These are phyloP conservation scores for Balakata baccata DNA, from an alignment of 345 rosid genomes.

Conservation along the genomic window DNA sequence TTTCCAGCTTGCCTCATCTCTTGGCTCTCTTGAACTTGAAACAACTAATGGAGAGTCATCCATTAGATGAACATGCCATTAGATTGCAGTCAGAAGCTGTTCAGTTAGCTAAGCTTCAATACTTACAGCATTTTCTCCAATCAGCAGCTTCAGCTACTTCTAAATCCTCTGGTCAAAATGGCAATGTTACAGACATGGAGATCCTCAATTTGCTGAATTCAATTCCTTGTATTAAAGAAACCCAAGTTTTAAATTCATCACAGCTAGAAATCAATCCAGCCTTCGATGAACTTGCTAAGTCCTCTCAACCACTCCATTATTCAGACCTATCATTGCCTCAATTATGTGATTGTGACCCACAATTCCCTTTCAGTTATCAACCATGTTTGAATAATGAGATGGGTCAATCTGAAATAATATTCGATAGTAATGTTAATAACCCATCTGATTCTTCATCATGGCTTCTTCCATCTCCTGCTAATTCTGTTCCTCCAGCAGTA, in stretches of 20 bases:
- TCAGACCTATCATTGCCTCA: conserved; percentile 34
- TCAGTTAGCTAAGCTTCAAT: conserved; percentile 50
- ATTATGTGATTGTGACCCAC: conserved; percentile 42
- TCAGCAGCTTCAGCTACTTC: conserved; percentile 28
- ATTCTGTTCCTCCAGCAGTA: conserved; percentile 19
- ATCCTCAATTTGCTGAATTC: conserved; percentile 29
- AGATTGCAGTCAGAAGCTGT: conserved; percentile 53
- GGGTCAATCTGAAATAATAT: conserved; percentile 26
- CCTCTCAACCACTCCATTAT: conserved; percentile 51
- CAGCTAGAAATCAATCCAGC: conserved; percentile 20
- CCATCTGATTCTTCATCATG: conserved; percentile 31
- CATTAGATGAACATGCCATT: conserved; percentile 45
- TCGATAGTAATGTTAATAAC: conserved; percentile 18
- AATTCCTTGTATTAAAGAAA: conserved; percentile 11
- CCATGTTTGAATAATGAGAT: conserved; percentile 38
- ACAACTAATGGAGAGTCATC: conserved; percentile 39
- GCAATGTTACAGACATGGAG: conserved; percentile 35
- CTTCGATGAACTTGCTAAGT: conserved; percentile 26
- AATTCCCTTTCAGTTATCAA: conserved; percentile 53
- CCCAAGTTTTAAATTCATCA: conserved; percentile 23
- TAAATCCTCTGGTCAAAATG: conserved; percentile 22
- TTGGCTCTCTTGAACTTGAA: conserved; percentile 54
- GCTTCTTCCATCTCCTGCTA: conserved; percentile 26
- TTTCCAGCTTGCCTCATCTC: conserved; percentile 53
- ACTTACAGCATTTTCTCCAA: conserved; percentile 41